Conservation (phyloP, 2,329 filamentous ascomycete species). For the Talaromyces sp. region DNA sequence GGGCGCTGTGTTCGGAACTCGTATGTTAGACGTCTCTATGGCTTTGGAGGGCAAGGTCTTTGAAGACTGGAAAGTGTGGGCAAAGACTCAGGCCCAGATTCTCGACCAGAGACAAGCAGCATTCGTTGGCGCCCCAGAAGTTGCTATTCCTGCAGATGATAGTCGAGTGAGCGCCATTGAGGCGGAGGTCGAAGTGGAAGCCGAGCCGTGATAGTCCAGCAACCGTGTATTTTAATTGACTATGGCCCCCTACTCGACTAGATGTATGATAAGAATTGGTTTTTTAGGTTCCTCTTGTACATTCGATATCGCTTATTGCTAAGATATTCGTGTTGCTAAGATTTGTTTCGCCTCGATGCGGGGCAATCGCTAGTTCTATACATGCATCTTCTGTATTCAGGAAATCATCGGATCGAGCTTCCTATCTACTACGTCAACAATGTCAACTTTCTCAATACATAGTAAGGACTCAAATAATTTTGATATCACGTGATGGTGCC, state of each 20-base stretch:
- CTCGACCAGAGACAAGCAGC: conserved; percentile 47
- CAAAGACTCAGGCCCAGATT: conserved; percentile 51
- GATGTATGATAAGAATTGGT: background rate
- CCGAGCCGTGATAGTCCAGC: background rate
- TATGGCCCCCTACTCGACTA: background rate
- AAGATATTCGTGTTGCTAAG: background rate
- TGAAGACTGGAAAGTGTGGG: conserved; percentile 84
- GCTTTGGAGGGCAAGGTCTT: conserved; percentile 74
- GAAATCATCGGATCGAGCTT: background rate
- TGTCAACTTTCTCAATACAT: background rate
- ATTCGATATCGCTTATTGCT: background rate
- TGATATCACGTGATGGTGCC: background rate
- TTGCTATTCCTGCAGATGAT: conserved; percentile 35
- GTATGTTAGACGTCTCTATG: conserved; percentile 72
- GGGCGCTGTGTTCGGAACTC: conserved; percentile 84
- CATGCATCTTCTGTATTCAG: background rate
- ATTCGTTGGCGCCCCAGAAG: conserved; percentile 38
- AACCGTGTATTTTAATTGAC: background rate
- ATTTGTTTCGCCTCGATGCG: background rate
- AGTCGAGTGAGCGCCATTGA: conserved; percentile 20
- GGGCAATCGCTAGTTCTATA: background rate
- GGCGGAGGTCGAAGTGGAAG: conserved; percentile 4
- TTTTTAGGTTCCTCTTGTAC: background rate
- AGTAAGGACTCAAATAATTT: background rate
- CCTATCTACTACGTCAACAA: background rate